phyloP scores from a whole-genome alignment of 1,284 basidiomycete species.

The Naganishia albida region DNA sequence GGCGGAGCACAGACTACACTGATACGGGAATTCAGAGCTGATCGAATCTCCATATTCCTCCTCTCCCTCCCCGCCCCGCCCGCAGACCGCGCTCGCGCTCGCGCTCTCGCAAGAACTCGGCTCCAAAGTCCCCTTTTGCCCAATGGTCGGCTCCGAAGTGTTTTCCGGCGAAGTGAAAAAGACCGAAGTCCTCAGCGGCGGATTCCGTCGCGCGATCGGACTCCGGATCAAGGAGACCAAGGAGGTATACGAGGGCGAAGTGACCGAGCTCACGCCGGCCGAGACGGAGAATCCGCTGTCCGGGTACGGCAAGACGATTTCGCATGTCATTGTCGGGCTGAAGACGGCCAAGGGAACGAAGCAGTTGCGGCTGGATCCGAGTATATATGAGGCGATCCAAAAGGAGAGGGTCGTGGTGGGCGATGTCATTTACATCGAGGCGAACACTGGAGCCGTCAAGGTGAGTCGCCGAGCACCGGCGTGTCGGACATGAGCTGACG shows the following conservation, averaged over 20 bases:
- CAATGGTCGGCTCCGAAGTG: constrained; percentile 97
- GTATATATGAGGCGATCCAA: constrained; percentile 94
- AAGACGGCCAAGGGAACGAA: constrained; percentile 99
- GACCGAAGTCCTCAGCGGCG: constrained; percentile 96
- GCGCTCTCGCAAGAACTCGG: constrained; percentile 94
- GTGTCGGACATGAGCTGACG: neutral
- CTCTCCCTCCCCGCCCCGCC: too few species aligned
- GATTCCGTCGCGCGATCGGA: constrained; percentile 92
- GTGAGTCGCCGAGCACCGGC: constrained; percentile 54
- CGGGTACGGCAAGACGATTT: constrained; percentile 98
- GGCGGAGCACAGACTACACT: too few species aligned
- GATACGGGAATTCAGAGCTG: too few species aligned
- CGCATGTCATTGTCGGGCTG: constrained; percentile 92
- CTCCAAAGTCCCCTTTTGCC: constrained; percentile 93
- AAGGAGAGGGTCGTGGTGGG: constrained; percentile 97
- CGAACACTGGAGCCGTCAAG: constrained; percentile 93
- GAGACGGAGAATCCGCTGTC: constrained; percentile 93
- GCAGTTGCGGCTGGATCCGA: constrained; percentile 90
- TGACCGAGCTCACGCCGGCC: constrained; percentile 92
- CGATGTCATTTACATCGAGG: constrained; percentile 95
- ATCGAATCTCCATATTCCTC: too few species aligned
- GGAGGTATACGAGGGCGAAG: constrained; percentile 97
- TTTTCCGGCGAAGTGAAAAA: constrained; percentile 98
- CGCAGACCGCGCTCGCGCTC: constrained; percentile 92
- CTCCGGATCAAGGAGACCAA: constrained; percentile 97